Conservation (phyloP, 106 monocot genomes). For the Alisma plantagoaquatica region DNA sequence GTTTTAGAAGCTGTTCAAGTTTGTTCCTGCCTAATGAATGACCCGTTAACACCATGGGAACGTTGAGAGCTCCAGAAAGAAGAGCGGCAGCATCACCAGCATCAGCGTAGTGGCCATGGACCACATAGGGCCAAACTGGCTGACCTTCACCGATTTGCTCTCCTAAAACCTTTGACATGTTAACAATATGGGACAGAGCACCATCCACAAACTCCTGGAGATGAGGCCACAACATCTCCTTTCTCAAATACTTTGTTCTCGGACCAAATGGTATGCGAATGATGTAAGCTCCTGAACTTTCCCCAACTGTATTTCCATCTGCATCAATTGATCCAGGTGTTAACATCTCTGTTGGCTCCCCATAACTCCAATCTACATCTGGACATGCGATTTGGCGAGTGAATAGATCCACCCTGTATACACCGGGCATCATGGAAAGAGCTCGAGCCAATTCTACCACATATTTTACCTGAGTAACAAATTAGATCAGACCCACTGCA, state of each 20-base stretch:
- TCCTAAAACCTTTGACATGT: slow-evolving; percentile 83
- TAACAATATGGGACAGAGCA: slow-evolving; percentile 69
- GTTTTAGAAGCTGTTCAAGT: slow-evolving; percentile 82
- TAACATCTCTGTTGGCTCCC: slow-evolving; percentile 93
- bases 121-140: slow-evolving; percentile 86
- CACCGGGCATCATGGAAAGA: slow-evolving; percentile 86
- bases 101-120: slow-evolving; percentile 95
- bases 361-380: slow-evolving; percentile 97
- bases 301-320: slow-evolving; percentile 64
- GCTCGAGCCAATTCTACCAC: slow-evolving; percentile 92
- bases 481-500: background rate
- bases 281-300: slow-evolving; percentile 89
- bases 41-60: slow-evolving; percentile 96
- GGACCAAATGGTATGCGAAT: slow-evolving; percentile 83
- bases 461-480: slow-evolving; percentile 63
- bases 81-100: slow-evolving; percentile 89
- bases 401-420: slow-evolving; percentile 87
- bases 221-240: slow-evolving; percentile 86
- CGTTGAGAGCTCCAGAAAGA: slow-evolving; percentile 85
- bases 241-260: slow-evolving; percentile 55
- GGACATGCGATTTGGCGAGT: slow-evolving; percentile 86
- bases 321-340: slow-evolving; percentile 49
- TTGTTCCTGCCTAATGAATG: slow-evolving; percentile 94
- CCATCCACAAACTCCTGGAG: slow-evolving; percentile 93
- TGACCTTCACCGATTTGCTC: slow-evolving; percentile 80